Conservation (phyloP, 352 stramenopile species). For the Globisporangium canariense region DNA sequence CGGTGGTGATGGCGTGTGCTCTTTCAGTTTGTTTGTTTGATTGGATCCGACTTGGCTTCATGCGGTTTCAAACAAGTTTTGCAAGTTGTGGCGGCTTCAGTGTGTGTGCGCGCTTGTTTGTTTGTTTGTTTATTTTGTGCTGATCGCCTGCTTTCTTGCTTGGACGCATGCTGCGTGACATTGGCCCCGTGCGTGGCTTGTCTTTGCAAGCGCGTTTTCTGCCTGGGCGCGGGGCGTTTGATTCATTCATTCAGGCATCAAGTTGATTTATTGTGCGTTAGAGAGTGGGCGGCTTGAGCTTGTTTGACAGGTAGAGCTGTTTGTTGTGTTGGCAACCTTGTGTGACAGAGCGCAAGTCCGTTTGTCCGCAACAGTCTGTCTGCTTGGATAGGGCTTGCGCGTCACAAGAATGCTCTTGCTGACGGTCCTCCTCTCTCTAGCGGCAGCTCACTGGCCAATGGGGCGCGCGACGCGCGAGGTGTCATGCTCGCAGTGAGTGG, state of each 20-base stretch:
- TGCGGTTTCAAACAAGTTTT: not conserved
- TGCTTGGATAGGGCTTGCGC: not conserved
- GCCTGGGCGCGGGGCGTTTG: conserved; percentile 1
- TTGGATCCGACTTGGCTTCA: no score
- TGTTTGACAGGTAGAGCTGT: not conserved
- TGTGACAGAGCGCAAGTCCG: not conserved
- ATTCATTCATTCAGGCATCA: conserved; percentile 13
- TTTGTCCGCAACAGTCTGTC: not conserved
- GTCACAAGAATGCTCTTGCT: conserved; percentile 7
- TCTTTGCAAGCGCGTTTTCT: conserved; percentile 11
- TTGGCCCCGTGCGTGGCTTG: conserved; percentile 1
- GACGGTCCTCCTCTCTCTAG: not conserved
- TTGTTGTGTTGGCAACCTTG: not conserved
- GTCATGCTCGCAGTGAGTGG: conserved; percentile 3
- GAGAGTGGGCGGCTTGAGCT: conserved; percentile 1
- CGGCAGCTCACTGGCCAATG: conserved; percentile 15
- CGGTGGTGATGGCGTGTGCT: not conserved
- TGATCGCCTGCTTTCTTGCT: conserved; percentile 1
- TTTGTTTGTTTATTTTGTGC: not conserved
- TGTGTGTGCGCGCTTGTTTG: not conserved
- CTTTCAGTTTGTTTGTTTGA: not conserved
- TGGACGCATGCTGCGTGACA: not conserved
- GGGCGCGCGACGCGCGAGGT: conserved; percentile 5
- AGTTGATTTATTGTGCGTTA: conserved; percentile 13
- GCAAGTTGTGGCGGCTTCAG: no score